phyloP scores from a whole-genome alignment of 2,329 filamentous ascomycete genomes.

The Fusarium lateritium region DNA sequence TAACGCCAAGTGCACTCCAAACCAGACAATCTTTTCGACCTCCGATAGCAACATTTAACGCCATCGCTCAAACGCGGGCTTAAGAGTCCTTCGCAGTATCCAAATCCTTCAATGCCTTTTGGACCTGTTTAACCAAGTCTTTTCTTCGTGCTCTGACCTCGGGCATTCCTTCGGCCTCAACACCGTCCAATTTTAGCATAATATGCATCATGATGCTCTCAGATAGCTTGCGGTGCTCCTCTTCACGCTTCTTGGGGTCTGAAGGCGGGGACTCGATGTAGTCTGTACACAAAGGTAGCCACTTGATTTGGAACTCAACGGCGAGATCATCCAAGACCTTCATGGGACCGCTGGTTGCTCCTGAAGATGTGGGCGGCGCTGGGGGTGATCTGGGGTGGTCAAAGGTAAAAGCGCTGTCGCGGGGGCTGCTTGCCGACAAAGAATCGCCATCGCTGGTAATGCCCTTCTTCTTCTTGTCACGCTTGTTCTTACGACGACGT shows the following conservation, averaged over 20 bases:
- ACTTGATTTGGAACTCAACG: conserved; percentile 73
- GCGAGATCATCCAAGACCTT: conserved; percentile 78
- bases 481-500: conserved; percentile 61
- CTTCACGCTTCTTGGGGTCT: conserved; percentile 76
- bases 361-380: conserved; percentile 43
- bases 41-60: conserved; percentile 21
- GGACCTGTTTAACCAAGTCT: conserved; percentile 80
- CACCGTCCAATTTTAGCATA: conserved; percentile 81
- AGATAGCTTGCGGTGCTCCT: conserved; percentile 81
- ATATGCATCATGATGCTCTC: conserved; percentile 85
- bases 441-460: conserved; percentile 55
- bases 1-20: conserved; percentile 44
- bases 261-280: conserved; percentile 74
- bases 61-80: conserved; percentile 14
- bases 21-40: conserved; percentile 36
- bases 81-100: conserved; percentile 63
- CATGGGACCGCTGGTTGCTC: conserved; percentile 55
- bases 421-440: conserved; percentile 59
- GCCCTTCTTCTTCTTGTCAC: conserved; percentile 52
- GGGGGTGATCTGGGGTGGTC: conserved; percentile 49
- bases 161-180: conserved; percentile 79
- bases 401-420: conserved; percentile 61
- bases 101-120: conserved; percentile 75
- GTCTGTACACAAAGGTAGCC: conserved; percentile 75
- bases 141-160: conserved; percentile 77